phyloP scores from a whole-genome alignment of 192 early-diverging fungal genomes.

The Geranomyces michiganensis region DNA sequence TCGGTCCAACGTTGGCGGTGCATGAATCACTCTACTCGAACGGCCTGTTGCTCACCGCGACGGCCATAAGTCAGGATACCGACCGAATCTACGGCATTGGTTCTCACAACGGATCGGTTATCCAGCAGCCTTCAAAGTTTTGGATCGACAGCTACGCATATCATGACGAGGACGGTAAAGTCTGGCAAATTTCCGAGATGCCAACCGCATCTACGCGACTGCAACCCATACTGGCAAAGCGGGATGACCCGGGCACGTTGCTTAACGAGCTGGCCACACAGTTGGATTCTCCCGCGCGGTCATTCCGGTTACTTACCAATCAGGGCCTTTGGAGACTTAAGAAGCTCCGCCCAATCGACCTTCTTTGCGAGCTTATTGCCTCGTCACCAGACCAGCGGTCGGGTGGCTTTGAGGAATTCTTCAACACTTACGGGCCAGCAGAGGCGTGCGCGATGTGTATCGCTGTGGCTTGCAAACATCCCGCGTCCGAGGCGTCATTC shows the following conservation, averaged over 20 bases:
- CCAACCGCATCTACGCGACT: slow-evolving; percentile 1
- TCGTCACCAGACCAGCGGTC: slow-evolving; percentile 27
- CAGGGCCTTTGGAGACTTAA: slow-evolving; percentile 51
- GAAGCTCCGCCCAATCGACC: slow-evolving; percentile 73
- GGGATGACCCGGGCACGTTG: slow-evolving; percentile 37
- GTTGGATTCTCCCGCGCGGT: slow-evolving; percentile 55
- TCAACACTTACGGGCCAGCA: slow-evolving; percentile 59
- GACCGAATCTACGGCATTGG: slow-evolving; percentile 69
- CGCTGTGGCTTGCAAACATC: slow-evolving; percentile 63
- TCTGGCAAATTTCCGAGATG: slow-evolving; percentile 76
- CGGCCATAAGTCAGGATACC: slow-evolving; percentile 66
- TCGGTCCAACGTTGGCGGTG: slow-evolving; percentile 47
- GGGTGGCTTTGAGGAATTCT: slow-evolving; percentile 44
- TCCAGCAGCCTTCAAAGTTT: slow-evolving; percentile 30
- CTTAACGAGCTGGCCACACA: slow-evolving; percentile 72
- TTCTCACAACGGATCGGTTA: slow-evolving; percentile 61
- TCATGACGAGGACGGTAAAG: slow-evolving; percentile 73
- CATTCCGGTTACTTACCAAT: slow-evolving; percentile 77
- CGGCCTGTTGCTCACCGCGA: slow-evolving; percentile 70
- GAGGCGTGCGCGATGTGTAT: slow-evolving; percentile 89
- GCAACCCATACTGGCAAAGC: slow-evolving; percentile 22
- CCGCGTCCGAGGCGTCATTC: background rate
- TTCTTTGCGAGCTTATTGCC: slow-evolving; percentile 63
- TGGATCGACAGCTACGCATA: slow-evolving; percentile 29
- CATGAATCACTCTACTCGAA: slow-evolving; percentile 70